Evolutionary conservation across 306 rosid species (phyloP).

Genomic region (Senna siamea): DNA sequence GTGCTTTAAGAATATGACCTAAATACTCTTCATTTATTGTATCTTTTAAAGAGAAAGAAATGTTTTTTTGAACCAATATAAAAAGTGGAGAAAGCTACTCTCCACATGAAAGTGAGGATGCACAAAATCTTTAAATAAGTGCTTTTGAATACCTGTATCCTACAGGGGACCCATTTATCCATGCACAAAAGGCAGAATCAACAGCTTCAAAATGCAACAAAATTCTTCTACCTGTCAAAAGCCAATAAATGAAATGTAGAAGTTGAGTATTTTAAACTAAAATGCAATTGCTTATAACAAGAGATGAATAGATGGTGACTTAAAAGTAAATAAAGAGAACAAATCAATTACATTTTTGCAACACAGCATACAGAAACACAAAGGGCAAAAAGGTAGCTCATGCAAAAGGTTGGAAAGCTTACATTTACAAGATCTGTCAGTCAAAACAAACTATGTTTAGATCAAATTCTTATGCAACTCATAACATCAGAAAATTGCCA

Average conservation of each 20-base stretch:
- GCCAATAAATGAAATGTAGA: slow-evolving; percentile 28
- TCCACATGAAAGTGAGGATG: not conserved
- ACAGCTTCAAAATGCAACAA: slow-evolving; percentile 95
- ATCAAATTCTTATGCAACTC: too few relatives aligned
- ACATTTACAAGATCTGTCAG: slow-evolving; percentile 19
- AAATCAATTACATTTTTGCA: slow-evolving; percentile 14
- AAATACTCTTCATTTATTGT: not conserved
- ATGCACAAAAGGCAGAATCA: slow-evolving; percentile 92
- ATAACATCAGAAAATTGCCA: not conserved
- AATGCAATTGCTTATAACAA: not conserved
- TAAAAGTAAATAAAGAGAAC: slow-evolving; percentile 23
- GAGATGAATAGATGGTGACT: not conserved
- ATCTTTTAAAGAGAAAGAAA: not conserved
- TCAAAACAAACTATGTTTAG: not conserved
- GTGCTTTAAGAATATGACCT: not conserved
- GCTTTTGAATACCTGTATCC: slow-evolving; percentile 74
- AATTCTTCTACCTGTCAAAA: slow-evolving; percentile 82
- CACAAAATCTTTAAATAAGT: slow-evolving; percentile 3
- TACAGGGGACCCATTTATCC: slow-evolving; percentile 85
- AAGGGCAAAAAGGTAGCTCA: not conserved
- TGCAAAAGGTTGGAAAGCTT: not conserved
- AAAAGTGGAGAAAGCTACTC: not conserved
- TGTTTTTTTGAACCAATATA: not conserved
- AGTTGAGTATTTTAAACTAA: slow-evolving; percentile 2
- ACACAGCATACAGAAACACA: slow-evolving; percentile 12